These are phyloP conservation scores for Tuber magnatum DNA, from an alignment of 495 filamentous ascomycete species.

Conservation along the genomic window DNA sequence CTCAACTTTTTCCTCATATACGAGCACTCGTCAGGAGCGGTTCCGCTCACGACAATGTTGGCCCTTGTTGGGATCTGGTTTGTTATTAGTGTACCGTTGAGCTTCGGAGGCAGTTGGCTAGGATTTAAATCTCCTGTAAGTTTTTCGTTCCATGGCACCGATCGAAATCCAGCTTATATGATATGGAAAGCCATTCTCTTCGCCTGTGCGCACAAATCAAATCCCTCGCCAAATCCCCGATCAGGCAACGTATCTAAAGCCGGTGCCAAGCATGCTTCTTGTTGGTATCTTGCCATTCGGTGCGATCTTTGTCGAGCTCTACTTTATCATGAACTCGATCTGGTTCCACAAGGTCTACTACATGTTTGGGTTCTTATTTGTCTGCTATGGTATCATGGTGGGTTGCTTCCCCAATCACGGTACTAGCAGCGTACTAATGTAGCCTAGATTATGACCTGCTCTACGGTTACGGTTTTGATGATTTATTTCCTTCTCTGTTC, in stretches of 20 bases:
- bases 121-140: conserved; percentile 64
- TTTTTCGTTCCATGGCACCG: conserved; percentile 27
- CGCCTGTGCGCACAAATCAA: conserved; percentile 91
- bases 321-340: conserved; percentile 96
- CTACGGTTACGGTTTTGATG: conserved; percentile 82
- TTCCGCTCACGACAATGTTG: conserved; percentile 95
- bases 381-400: conserved; percentile 89
- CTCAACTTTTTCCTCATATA: conserved; percentile 95
- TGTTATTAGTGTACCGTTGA: conserved; percentile 84
- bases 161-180: conserved; percentile 22
- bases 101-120: conserved; percentile 83
- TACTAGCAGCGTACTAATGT: background rate
- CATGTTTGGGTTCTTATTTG: conserved; percentile 98
- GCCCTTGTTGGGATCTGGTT: conserved; percentile 93
- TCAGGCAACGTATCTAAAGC: conserved; percentile 68
- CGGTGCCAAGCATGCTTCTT: conserved; percentile 76
- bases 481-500: conserved; percentile 91
- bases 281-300: conserved; percentile 89
- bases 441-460: conserved; percentile 69
- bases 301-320: conserved; percentile 94
- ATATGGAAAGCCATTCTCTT: conserved; percentile 49
- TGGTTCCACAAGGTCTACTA: conserved; percentile 99
- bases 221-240: conserved; percentile 94
- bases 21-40: conserved; percentile 79
- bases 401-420: conserved; percentile 3